Evolutionary conservation across 2,329 filamentous ascomycete genomes (phyloP), one percentile per base, ranked within the genome.

Genomic region (Hortaea werneckii): DNA sequence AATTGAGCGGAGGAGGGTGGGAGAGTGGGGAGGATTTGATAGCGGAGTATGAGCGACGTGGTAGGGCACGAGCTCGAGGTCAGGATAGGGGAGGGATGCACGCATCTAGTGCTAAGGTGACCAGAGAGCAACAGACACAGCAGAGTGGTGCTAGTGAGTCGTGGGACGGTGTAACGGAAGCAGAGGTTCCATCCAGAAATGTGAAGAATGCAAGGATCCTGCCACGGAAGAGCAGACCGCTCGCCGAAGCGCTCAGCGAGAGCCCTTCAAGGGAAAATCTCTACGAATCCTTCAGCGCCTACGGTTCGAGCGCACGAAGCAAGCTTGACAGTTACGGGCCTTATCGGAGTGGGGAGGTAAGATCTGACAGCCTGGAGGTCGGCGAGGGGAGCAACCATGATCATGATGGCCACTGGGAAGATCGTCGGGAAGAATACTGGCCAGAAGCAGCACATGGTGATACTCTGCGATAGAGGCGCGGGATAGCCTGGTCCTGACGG

Each of bases 201-300:
- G 39, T 11, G n/a, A 28, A 42, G 27, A 29, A 46, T 30, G 37
- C 26, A 30, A 29, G 20, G 40, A 29, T 38, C 29, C 40, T n/a
- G 47, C 48, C 29, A 41, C 45, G 9, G 38, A 44, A 26, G 39
- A 44, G 29, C 34, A 39, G 44, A 26, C 46, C 50, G 8, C 48
- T 58, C 12, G 46, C 44, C 29, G 46, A 45, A 9, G 52, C 54
- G 5, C 41, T 55, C 20, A 61, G 58, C 46, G 58, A 61, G 47
- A 61, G 58, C 44, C 59, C 59, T 7, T 60, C 58, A 20, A 47
- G 58, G 11, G 59, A 62, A 37, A 44, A 43, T 10, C 30, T 52
- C 12, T 26, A 39, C 11, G 44, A 50, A 32, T 28, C 26, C n/a
- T 13, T 41, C 11, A 32, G 32, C n/a, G 20, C 44, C 1, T 37